A percentile compares a stretch with the other conserved stretches of the same genome.
Evolutionary conservation across 345 rosid species (phyloP).

Genomic region (Sonneratia caseolaris): DNA sequence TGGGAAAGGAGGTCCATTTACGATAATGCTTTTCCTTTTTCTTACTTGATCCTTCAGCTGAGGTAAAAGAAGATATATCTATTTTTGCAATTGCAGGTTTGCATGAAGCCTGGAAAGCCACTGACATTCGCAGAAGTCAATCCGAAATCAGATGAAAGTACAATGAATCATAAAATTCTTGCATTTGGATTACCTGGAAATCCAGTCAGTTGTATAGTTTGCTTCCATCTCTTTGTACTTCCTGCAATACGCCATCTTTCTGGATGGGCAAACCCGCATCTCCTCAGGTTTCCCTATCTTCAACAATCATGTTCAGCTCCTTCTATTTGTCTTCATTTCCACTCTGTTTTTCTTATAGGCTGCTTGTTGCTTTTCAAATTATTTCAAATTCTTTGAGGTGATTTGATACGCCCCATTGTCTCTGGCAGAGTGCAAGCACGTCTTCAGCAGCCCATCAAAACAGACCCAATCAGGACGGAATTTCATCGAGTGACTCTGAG

Average conservation of each 20-base stretch:
- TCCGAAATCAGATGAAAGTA: slow-evolving; percentile 25
- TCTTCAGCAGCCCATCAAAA: slow-evolving; percentile 53
- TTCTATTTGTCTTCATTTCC: background rate
- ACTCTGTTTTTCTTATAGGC: background rate
- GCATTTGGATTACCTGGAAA: slow-evolving; percentile 98
- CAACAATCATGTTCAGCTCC: background rate
- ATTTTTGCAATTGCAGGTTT: slow-evolving; percentile 42
- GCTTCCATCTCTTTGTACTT: slow-evolving; percentile 79
- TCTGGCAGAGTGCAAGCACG: slow-evolving; percentile 58
- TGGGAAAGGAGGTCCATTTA: background rate
- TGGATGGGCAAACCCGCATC: slow-evolving; percentile 78
- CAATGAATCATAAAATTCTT: slow-evolving; percentile 39
- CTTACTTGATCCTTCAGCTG: slow-evolving; percentile 4
- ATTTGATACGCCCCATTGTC: slow-evolving; percentile 6
- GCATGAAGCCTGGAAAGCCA: slow-evolving; percentile 95
- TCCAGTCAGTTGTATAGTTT: slow-evolving; percentile 91
- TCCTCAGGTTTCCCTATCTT: slow-evolving; percentile 47
- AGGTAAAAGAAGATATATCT: slow-evolving; percentile 2
- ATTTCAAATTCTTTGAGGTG: background rate
- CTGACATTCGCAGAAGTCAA: slow-evolving; percentile 75
- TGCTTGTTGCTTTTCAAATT: background rate
- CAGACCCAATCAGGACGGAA: slow-evolving; percentile 54
- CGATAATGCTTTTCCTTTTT: background rate
- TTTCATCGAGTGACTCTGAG: slow-evolving; percentile 66
- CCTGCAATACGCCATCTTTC: slow-evolving; percentile 70